These are phyloP conservation scores for Malus sieversii DNA, from an alignment of 306 rosid genomes.

Conservation along the genomic window DNA sequence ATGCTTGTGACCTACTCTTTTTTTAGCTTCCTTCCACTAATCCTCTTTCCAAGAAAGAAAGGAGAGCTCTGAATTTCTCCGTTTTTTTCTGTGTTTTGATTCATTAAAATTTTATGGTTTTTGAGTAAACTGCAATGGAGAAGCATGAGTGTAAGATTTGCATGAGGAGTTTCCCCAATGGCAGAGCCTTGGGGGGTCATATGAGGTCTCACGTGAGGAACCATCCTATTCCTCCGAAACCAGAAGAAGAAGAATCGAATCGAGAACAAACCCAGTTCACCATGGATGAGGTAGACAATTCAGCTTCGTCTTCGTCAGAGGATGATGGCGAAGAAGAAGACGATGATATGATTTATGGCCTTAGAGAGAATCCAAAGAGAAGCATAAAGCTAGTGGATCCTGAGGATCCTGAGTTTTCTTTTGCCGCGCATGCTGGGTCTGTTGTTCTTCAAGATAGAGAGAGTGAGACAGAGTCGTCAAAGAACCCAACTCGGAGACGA, in stretches of 20 bases:
- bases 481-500: conserved; percentile 56
- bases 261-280: background rate
- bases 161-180: conserved; percentile 66
- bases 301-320: conserved; percentile 26
- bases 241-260: conserved; percentile 1
- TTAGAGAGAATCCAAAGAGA: conserved; percentile 69
- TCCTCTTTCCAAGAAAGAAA: conserved; percentile 18
- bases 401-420: conserved; percentile 69
- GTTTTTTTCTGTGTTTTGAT: background rate
- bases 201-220: conserved; percentile 96
- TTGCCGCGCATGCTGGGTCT: conserved; percentile 43
- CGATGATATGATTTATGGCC: conserved; percentile 29
- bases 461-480: conserved; percentile 83
- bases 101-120: background rate
- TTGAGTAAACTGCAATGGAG: conserved; percentile 41
- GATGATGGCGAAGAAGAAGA: conserved; percentile 34
- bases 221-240: conserved; percentile 50
- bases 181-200: conserved; percentile 94
- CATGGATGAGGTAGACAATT: conserved; percentile 40
- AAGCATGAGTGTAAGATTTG: conserved; percentile 77
- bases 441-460: conserved; percentile 69
- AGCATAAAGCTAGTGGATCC: conserved; percentile 62
- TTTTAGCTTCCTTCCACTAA: conserved; percentile 39
- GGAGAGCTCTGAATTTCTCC: conserved; percentile 13
- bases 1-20: conserved; percentile 78